Base-by-base conservation (phyloP, 345 rosid species). In the Atalantia buxifolia region DNA sequence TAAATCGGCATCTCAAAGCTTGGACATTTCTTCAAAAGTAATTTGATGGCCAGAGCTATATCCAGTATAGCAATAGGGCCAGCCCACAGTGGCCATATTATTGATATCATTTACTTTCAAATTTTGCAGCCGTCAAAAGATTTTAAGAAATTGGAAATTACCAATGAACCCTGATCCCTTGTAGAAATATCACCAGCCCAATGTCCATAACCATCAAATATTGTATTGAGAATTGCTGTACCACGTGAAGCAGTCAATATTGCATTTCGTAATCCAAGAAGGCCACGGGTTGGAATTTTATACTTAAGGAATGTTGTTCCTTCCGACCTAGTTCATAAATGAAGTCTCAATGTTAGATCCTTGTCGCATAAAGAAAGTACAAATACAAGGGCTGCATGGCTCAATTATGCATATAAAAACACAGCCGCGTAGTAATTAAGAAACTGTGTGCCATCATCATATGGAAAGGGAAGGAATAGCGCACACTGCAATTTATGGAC, bases 221-320 rank as follows among this genome's bases (percentile, higher is more conserved):
- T 80, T 27, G 98, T 95, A 90, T 92, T 92, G 71, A 95, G 92
- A 83, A 92, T 85, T 69, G 98, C 98, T 50, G 99, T 95, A 72
- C 99, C 99, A 22, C 98, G 96, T 76, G 99, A 90, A 80, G 97
- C 99, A 76, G 99, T 95, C 85, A 95, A 86, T 73, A 95, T 92
- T 79, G 99, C 96, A 87, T 95, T 95, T 79, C 98, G 89, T 89
- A 95, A 67, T 71, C 99, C 99, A 76, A 95, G 93, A 87, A 95
- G 98, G 69, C 99, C 98, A 81, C 99, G 98, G 36, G 99, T 93
- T 76, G 98, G 99, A 64, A 95, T 92, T 86, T 88, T 92, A 84
- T 95, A 95, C 71, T 80, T 90, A 36, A 95, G 89, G 78, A 93
- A 77, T 25, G 87, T 89, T 75, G 97, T 93, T 85, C 98, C 99